These are phyloP conservation scores for rapeseed (Brassica napus) DNA, from an alignment of 345 rosid genomes.

Conservation along the genomic window Da-Ae NC_063441.1:15065001-15065500, in stretches of 20 bases:
- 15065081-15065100: conserved; percentile 42
- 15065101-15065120: conserved; percentile 48
- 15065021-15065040: conserved; percentile 46
- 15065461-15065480: conserved; percentile 50
- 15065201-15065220: conserved; percentile 46
- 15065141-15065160: conserved; percentile 25
- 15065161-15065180: conserved; percentile 42
- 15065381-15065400: conserved; percentile 48
- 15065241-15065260: conserved; percentile 50
- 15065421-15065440: conserved; percentile 45
- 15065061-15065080: conserved; percentile 50
- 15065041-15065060: conserved; percentile 47
- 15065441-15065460: conserved; percentile 42
- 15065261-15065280: conserved; percentile 49
- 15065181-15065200: conserved; percentile 42
- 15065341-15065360: conserved; percentile 43
- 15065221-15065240: conserved; percentile 50
- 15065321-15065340: conserved; percentile 50
- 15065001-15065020: conserved; percentile 55
- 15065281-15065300: conserved; percentile 45
- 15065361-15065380: conserved; percentile 52
- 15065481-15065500: conserved; percentile 45
- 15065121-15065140: conserved; percentile 47
- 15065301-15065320: conserved; percentile 52
- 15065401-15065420: conserved; percentile 43